Base-by-base conservation (phyloP, 495 filamentous ascomycete genomes). In the Trichoderma gamsii region DNA sequence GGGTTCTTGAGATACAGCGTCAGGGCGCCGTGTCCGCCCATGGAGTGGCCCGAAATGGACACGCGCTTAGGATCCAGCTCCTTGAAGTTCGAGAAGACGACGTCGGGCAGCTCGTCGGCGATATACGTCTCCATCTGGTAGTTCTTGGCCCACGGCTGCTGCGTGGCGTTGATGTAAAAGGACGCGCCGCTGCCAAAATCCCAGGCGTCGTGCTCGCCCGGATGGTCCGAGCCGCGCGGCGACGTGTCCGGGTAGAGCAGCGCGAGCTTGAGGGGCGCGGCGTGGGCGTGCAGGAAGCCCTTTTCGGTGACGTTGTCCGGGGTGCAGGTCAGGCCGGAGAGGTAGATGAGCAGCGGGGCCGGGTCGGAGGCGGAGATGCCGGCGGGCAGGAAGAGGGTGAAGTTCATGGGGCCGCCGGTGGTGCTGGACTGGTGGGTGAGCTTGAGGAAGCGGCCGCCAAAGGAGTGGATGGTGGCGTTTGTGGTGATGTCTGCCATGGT, bases 61-160 rank as follows among this genome's bases (percentile, higher is more conserved):
- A 97, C 86, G 0, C 88, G 79, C 18, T 72, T 78, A 0, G 74
- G 65, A 75, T 97, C 93, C 2, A 99, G 77, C 72, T 87, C 77
- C 71, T 90, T 91, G 71, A 79, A 79, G 63, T 71, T 67, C 2
- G 73, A 76, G 76, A 92, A 96, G 11, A 97, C 84, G 0, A 87
- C 79, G n/a, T 79, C 71, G 0, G 93, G 94, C 12, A 99, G 85
- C 74, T 99, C 95, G 32, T 82, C 74, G 0, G 90, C 87, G 69
- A 98, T 84, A 79, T 99, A 99, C 70, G 82, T 89, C 79, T 97
- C 91, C 95, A 99, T 99, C 68, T 89, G 89, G 77, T 98, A 98
- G 66, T 89, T 86, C 21, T 78, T 78, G 43, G 76, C 78, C 83
- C 87, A 99, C 0, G 91, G 92, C 2, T 83, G 82, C 41, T 81